phyloP scores from a whole-genome alignment of 2,329 filamentous ascomycete genomes.

The Cladosporium sp. region DNA sequence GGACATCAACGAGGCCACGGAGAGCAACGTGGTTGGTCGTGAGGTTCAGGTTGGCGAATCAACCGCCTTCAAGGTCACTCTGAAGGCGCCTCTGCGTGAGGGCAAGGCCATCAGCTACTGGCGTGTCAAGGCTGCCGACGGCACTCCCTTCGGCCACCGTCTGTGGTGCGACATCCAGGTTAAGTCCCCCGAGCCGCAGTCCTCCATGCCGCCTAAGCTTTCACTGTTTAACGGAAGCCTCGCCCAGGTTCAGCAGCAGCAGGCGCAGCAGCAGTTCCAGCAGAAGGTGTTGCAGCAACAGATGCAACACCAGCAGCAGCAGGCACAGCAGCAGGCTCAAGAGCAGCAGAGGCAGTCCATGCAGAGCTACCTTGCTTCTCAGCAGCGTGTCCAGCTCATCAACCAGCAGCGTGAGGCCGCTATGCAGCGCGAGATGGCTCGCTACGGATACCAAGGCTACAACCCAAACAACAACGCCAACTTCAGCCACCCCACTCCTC shows the following conservation, averaged over 20 bases:
- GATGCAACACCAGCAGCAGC: slow-evolving; percentile 20
- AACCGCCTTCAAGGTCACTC: slow-evolving; percentile 76
- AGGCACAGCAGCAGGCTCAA: not conserved
- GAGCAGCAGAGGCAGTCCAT: slow-evolving; percentile 1
- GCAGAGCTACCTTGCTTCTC: slow-evolving; percentile 5
- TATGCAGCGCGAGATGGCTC: not conserved
- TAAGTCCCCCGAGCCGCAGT: slow-evolving; percentile 25
- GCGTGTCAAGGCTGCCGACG: slow-evolving; percentile 81
- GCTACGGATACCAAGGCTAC: not conserved
- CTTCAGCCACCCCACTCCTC: slow-evolving; percentile 13
- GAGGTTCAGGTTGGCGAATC: slow-evolving; percentile 72
- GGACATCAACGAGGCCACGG: slow-evolving; percentile 74
- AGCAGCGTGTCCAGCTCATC: slow-evolving; percentile 11
- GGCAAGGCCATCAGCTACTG: slow-evolving; percentile 93
- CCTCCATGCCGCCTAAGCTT: not conserved
- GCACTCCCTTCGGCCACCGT: slow-evolving; percentile 83
- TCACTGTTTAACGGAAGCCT: not conserved
- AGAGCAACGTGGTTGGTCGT: slow-evolving; percentile 74
- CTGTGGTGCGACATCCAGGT: slow-evolving; percentile 93
- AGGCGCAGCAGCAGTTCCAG: not conserved
- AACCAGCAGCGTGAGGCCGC: slow-evolving; percentile 15
- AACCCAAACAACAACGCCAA: not conserved
- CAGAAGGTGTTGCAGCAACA: not conserved
- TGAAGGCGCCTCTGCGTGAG: slow-evolving; percentile 75
- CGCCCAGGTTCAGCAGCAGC: not conserved